Evolutionary conservation across 495 filamentous ascomycete species (phyloP).

Genomic region (Trichoderma erinaceum): DNA sequence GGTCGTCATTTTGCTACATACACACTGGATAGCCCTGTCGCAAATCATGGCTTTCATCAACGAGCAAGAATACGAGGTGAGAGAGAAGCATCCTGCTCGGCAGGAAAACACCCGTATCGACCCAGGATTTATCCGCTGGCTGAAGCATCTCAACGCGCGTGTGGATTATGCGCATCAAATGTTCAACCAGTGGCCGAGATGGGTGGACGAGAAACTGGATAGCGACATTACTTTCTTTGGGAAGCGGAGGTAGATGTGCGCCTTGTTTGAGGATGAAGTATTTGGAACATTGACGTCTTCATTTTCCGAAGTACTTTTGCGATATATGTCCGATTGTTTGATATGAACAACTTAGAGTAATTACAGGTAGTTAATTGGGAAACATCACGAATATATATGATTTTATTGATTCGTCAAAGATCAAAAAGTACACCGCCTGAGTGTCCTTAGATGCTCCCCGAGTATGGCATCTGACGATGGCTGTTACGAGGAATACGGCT

Average conservation of each 20-base stretch:
- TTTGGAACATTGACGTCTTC: neutral
- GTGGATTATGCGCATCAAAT: slow-evolving; percentile 32
- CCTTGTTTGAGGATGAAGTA: neutral
- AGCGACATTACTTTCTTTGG: slow-evolving; percentile 32
- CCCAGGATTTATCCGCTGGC: slow-evolving; percentile 34
- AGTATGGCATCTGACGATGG: neutral
- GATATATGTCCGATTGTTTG: neutral
- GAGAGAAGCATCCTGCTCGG: slow-evolving; percentile 18
- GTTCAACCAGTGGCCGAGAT: slow-evolving; percentile 43
- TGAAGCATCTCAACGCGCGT: slow-evolving; percentile 35
- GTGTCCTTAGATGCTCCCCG: neutral
- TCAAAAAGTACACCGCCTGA: neutral
- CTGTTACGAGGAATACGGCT: neutral
- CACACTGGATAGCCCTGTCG: slow-evolving; percentile 55
- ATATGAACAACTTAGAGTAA: too few relatives aligned
- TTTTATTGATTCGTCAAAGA: neutral
- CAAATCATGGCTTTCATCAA: slow-evolving; percentile 49
- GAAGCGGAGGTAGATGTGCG: slow-evolving; percentile 19
- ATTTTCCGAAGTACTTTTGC: neutral
- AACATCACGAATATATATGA: neutral
- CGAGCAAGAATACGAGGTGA: slow-evolving; percentile 25
- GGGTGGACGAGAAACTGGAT: slow-evolving; percentile 41
- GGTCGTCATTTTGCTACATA: slow-evolving; percentile 43
- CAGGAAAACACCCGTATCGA: slow-evolving; percentile 17
- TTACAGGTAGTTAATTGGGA: neutral